Evolutionary conservation across 1,139 yeast genomes (phyloP).

Genomic region (Candida tropicalis): DNA sequence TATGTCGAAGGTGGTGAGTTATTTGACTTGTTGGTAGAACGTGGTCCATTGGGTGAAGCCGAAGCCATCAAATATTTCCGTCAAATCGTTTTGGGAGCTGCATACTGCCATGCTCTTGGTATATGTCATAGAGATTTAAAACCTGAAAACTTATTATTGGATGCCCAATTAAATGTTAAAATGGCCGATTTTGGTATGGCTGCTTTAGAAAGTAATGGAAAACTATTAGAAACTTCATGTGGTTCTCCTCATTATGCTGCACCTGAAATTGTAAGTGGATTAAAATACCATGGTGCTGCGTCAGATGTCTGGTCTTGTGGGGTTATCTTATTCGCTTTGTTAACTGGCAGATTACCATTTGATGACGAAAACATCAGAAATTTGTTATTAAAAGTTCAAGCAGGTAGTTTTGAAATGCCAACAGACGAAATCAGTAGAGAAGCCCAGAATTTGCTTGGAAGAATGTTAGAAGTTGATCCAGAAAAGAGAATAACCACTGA

Average conservation of each 20-base stretch:
- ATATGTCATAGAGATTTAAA: constrained; percentile 82
- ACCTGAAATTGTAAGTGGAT: constrained; percentile 81
- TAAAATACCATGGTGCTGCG: constrained; percentile 78
- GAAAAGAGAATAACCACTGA: constrained; percentile 71
- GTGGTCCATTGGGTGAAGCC: constrained; percentile 76
- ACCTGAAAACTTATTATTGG: constrained; percentile 74
- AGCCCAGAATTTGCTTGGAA: constrained; percentile 69
- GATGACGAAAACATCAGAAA: constrained; percentile 80
- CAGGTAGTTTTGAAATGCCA: constrained; percentile 77
- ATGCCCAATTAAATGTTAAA: constrained; percentile 66
- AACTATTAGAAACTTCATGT: constrained; percentile 74
- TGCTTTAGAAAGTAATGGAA: constrained; percentile 73
- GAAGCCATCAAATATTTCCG: constrained; percentile 77
- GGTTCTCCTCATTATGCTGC: constrained; percentile 90
- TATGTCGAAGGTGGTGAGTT: constrained; percentile 86
- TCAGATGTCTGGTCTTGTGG: constrained; percentile 91
- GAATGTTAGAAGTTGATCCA: constrained; percentile 83
- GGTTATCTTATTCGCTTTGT: constrained; percentile 72
- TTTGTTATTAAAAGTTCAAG: constrained; percentile 69
- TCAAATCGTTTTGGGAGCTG: constrained; percentile 75
- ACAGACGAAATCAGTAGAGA: constrained; percentile 55
- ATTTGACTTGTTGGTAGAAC: constrained; percentile 73
- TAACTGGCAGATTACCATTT: constrained; percentile 80
- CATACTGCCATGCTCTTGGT: constrained; percentile 81
- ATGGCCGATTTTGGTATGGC: constrained; percentile 92